Evolutionary conservation across 1,284 basidiomycete genomes (phyloP), one percentile per base, ranked within the genome.

Genomic region (Neolentinus lepideus): DNA sequence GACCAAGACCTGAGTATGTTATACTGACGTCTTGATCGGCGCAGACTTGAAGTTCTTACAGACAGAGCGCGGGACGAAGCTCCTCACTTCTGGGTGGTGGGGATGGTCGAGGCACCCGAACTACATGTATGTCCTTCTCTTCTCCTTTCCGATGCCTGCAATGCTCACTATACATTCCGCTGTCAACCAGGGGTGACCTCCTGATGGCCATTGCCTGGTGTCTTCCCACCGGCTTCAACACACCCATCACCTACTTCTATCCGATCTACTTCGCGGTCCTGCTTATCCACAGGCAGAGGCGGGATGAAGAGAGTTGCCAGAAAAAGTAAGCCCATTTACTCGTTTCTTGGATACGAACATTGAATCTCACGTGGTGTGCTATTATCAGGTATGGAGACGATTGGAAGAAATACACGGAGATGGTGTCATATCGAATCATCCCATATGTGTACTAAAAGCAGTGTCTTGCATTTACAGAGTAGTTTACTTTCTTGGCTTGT

Each of bases 71-170:
- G 97, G 97, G 11, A 89, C 92, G 3, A 96, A 94, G 69, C 79
- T 99, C 35, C 76, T 99, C 47, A 97, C 87, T 21, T 91, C 90
- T 10, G 97, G 97, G 10, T 99, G 96, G 97, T 99, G 97, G 97
- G 96, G 95, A 16, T 72, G 81, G 43, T 96, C 90, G 1, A 82
- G 92, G 51, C 97, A 99, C 72, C 97, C 97, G 16, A 96, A 95
- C 66, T 95, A 95, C 70, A 69, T 94, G 88, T 89, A 63, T 64
- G 89, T 71, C 36, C 31, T 46, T 24, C 52, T 16, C 50, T 29
- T 8, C 48, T 33, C 14, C 46, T 25, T 29, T 10, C 53, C 25
- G n/a, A 56, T 52, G 27, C 26, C 55, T 33, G 35, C 19, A 35
- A 27, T 56, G 33, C 53, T 62, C 31, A 59, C 35, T 6, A 12